These are phyloP conservation scores for Crithidia sp. DNA, from an alignment of 208 protist genomes.

Conservation along the genomic window DNA sequence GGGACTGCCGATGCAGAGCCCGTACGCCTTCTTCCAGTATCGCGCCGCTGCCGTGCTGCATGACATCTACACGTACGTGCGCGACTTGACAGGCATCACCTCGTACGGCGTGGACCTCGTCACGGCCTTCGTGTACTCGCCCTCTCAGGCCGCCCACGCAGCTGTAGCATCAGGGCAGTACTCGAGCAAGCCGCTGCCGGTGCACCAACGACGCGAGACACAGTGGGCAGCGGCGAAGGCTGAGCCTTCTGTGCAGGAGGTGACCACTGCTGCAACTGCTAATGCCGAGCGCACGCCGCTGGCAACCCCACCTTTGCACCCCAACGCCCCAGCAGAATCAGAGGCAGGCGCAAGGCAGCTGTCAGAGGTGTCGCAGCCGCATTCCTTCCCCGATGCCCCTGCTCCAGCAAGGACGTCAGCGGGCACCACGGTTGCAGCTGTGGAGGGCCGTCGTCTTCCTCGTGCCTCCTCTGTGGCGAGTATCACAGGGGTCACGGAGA, in stretches of 20 bases:
- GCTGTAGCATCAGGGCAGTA: not conserved
- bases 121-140: conserved; percentile 28
- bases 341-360: too few species aligned
- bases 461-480: not conserved
- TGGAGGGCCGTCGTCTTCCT: not conserved
- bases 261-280: not conserved
- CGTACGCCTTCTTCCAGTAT: conserved; percentile 66
- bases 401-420: too few species aligned
- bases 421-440: not conserved
- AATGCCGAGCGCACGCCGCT: not conserved
- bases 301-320: conserved; percentile 13
- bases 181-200: too few species aligned
- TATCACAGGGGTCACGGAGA: not conserved
- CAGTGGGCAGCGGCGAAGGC: too few species aligned
- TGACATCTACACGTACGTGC: conserved; percentile 59
- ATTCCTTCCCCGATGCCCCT: too few species aligned
- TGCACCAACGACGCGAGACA: too few species aligned
- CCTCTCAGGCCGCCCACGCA: not conserved
- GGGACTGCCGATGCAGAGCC: conserved; percentile 58
- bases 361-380: too few species aligned
- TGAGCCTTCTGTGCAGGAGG: too few species aligned
- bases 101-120: conserved; percentile 71
- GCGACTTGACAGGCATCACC: conserved; percentile 69
- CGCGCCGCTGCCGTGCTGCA: conserved; percentile 56
- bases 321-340: not conserved